Percentiles rank a stretch among this genome's conserved stretches.
These are phyloP conservation scores for Tricholomella constricta DNA, from an alignment of 768 basidiomycete genomes.

Conservation along the genomic window DNA sequence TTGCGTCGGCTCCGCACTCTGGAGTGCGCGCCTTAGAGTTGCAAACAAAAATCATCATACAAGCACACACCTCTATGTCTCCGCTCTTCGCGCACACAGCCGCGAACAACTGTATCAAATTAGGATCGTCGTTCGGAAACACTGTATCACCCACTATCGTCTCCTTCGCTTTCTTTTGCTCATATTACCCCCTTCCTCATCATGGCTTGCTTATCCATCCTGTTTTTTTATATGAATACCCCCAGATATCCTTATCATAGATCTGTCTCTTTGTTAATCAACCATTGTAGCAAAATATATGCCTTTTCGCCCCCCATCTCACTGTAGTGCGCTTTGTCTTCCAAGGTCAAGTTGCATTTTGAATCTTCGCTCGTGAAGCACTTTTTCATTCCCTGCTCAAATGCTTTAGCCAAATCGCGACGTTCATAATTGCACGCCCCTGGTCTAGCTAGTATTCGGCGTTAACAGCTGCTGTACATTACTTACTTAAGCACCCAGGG, in stretches of 20 bases:
- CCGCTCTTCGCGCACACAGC: conserved; percentile 9
- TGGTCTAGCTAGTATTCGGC: no score
- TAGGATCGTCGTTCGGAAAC: conserved; percentile 11
- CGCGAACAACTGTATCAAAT: conserved; percentile 19
- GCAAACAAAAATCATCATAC: neutral
- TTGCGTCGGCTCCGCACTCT: conserved; percentile 5
- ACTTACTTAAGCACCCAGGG: no score
- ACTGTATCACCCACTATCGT: conserved; percentile 9
- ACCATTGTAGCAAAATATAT: conserved; percentile 11
- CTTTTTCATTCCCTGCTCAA: no score
- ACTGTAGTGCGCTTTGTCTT: no score
- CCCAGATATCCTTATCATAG: neutral
- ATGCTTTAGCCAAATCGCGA: no score
- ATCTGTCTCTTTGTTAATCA: neutral
- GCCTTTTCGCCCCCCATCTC: neutral
- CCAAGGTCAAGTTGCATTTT: no score
- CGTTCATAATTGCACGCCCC: no score
- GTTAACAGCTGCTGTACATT: no score
- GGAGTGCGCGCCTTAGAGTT: neutral
- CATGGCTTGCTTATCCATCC: no score
- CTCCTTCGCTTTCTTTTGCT: neutral
- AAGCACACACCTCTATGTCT: neutral
- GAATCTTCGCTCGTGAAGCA: no score
- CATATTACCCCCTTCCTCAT: conserved; percentile 11
- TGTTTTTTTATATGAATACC: neutral